Percentiles rank a stretch among this genome's conserved stretches.
phyloP scores from a whole-genome alignment of 2,329 filamentous ascomycete species.

The Colletotrichum cuscutae region DNA sequence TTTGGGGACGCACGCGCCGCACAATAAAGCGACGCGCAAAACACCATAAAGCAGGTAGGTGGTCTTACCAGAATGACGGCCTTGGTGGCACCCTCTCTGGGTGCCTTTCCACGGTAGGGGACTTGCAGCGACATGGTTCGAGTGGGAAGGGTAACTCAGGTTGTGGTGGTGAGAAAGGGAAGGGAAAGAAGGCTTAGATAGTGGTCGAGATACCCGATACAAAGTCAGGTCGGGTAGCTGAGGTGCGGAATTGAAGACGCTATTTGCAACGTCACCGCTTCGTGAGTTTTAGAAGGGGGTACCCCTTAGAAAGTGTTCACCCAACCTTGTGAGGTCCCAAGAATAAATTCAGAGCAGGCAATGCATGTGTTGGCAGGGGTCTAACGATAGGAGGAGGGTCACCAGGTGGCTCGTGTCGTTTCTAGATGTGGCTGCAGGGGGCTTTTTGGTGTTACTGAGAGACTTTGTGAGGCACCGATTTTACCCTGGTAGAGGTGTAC shows the following conservation, averaged over 20 bases:
- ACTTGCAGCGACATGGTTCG: conserved; percentile 65
- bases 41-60: neutral
- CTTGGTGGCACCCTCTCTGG: conserved; percentile 77
- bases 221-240: conserved; percentile 6
- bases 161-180: conserved; percentile 16
- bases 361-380: conserved; percentile 21
- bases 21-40: conserved; percentile 32
- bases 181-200: neutral
- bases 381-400: neutral
- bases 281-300: conserved; percentile 10
- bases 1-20: conserved; percentile 29
- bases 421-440: conserved; percentile 4
- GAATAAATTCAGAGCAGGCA: conserved; percentile 6
- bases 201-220: neutral
- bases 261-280: conserved; percentile 35
- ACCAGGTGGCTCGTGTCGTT: conserved; percentile 4
- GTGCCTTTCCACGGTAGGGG: conserved; percentile 60
- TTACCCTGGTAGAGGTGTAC: neutral
- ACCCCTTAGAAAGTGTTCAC: conserved; percentile 26
- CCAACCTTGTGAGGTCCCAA: conserved; percentile 18
- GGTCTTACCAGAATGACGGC: conserved; percentile 86
- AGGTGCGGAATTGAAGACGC: neutral
- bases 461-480: neutral
- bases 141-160: conserved; percentile 25
- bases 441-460: neutral